These are phyloP conservation scores for Exserohilum rostratum DNA, from an alignment of 2,329 filamentous ascomycete genomes.

Conservation along the genomic window DNA sequence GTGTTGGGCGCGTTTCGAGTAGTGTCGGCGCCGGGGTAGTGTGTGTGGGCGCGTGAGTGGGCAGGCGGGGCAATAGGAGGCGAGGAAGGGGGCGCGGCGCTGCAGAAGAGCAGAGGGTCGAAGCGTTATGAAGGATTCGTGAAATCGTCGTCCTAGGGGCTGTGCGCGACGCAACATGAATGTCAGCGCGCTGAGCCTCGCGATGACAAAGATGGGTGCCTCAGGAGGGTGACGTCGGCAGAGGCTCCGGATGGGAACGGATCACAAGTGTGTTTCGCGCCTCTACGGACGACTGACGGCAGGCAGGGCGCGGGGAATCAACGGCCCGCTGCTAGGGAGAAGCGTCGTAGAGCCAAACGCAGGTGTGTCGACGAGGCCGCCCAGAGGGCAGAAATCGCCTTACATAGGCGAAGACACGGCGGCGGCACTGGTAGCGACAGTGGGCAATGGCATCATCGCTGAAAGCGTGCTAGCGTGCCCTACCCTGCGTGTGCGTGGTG, in stretches of 20 bases:
- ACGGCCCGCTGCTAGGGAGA: too few species aligned
- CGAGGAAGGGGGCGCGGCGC: constrained; percentile 21
- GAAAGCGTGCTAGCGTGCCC: constrained; percentile 10
- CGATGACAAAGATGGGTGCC: constrained; percentile 10
- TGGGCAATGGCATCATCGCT: constrained; percentile 12
- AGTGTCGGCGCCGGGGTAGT: constrained; percentile 4
- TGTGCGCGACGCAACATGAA: constrained; percentile 37
- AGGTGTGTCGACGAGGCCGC: too few species aligned
- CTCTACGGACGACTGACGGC: constrained; percentile 5
- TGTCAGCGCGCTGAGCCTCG: constrained; percentile 16
- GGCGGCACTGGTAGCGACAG: not conserved
- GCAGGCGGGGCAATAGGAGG: constrained; percentile 10
- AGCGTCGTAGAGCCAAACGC: too few species aligned
- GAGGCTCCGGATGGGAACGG: constrained; percentile 11
- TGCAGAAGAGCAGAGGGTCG: constrained; percentile 13
- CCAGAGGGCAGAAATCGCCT: not conserved
- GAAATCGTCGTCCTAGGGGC: constrained; percentile 16
- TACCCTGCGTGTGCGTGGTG: constrained; percentile 13
- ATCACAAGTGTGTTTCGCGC: not conserved
- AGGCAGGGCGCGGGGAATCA: not conserved
- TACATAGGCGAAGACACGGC: not conserved
- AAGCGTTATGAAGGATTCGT: constrained; percentile 11
- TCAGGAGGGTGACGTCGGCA: constrained; percentile 12
- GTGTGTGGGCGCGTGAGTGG: constrained; percentile 19
- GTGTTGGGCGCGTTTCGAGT: constrained; percentile 8